These are phyloP conservation scores for Chlorella vulgaris DNA, from an alignment of 139 green algal species.

Conservation along the genomic window DNA sequence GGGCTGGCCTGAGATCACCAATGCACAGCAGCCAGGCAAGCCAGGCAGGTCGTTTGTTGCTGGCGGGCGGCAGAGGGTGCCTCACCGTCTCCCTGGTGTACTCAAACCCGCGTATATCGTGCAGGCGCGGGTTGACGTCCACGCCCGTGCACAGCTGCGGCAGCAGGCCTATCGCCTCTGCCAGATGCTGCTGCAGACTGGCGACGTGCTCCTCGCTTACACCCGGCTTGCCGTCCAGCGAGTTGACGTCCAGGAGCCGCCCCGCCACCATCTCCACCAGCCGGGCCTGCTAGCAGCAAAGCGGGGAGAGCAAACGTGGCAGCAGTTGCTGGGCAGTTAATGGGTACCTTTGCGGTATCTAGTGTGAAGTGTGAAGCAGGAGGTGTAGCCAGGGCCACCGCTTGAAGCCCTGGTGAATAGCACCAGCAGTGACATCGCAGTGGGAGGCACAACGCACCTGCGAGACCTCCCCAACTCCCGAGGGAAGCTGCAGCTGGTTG, in stretches of 20 bases:
- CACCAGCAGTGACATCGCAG: too few species aligned
- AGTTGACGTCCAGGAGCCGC: slow-evolving; percentile 75
- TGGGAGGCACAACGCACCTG: too few species aligned
- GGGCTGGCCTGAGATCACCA: too few species aligned
- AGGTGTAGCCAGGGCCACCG: too few species aligned
- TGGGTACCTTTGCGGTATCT: too few species aligned
- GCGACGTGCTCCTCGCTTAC: slow-evolving; percentile 44
- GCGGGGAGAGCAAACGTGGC: too few species aligned
- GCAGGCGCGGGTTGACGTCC: slow-evolving; percentile 94
- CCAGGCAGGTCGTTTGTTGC: not conserved
- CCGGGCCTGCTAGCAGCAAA: slow-evolving; percentile 51
- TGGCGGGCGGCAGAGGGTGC: slow-evolving; percentile 1
- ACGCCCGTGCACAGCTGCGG: slow-evolving; percentile 88
- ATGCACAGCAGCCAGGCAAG: too few species aligned
- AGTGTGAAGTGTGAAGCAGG: too few species aligned
- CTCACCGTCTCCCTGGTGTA: slow-evolving; percentile 25
- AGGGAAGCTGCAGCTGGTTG: slow-evolving; percentile 63
- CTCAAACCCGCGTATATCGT: slow-evolving; percentile 56
- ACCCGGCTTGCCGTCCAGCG: slow-evolving; percentile 6
- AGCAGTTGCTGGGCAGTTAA: too few species aligned
- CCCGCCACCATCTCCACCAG: slow-evolving; percentile 79
- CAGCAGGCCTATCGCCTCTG: slow-evolving; percentile 73
- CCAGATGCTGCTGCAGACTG: slow-evolving; percentile 74
- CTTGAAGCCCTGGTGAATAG: too few species aligned
- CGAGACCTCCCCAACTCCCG: slow-evolving; percentile 44